Conservation (phyloP, 805 yeast species). For the Candida stauntonica region DNA sequence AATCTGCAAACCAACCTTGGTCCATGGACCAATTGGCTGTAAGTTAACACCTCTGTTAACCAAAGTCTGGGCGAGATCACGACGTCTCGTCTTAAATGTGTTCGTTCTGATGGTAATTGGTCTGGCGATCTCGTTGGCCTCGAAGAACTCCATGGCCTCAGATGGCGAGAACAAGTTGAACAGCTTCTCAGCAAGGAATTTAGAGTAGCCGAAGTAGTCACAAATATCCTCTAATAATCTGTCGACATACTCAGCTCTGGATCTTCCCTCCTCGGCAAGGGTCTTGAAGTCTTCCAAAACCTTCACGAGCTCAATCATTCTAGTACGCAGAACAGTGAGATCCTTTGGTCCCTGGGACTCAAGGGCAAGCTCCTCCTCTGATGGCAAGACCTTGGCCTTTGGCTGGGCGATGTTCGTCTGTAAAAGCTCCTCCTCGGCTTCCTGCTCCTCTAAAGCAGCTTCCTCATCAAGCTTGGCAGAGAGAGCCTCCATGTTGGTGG, state of each 20-base stretch:
- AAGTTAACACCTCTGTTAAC: slow-evolving; percentile 96
- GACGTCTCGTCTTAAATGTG: slow-evolving; percentile 88
- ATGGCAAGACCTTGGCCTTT: slow-evolving; percentile 72
- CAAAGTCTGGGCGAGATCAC: slow-evolving; percentile 91
- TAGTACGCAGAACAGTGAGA: slow-evolving; percentile 77
- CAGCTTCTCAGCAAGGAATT: slow-evolving; percentile 87
- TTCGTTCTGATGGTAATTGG: slow-evolving; percentile 98
- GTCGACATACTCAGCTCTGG: slow-evolving; percentile 77
- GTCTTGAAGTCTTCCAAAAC: slow-evolving; percentile 87
- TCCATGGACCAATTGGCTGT: slow-evolving; percentile 97
- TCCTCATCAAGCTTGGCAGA: slow-evolving; percentile 62
- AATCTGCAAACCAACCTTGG: slow-evolving; percentile 94
- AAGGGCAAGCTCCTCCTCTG: slow-evolving; percentile 53
- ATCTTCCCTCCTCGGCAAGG: slow-evolving; percentile 78
- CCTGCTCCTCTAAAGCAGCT: slow-evolving; percentile 55
- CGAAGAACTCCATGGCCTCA: slow-evolving; percentile 97
- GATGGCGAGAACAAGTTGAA: slow-evolving; percentile 89
- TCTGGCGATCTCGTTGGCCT: slow-evolving; percentile 95
- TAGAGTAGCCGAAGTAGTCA: slow-evolving; percentile 90
- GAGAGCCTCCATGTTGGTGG: slow-evolving; percentile 77
- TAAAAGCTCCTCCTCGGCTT: slow-evolving; percentile 56
- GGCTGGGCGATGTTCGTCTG: slow-evolving; percentile 61
- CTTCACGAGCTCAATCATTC: slow-evolving; percentile 93
- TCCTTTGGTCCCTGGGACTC: slow-evolving; percentile 60
- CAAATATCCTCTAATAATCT: slow-evolving; percentile 83